phyloP scores from a whole-genome alignment of 768 basidiomycete genomes.

The Psilocybe sp. region DNA sequence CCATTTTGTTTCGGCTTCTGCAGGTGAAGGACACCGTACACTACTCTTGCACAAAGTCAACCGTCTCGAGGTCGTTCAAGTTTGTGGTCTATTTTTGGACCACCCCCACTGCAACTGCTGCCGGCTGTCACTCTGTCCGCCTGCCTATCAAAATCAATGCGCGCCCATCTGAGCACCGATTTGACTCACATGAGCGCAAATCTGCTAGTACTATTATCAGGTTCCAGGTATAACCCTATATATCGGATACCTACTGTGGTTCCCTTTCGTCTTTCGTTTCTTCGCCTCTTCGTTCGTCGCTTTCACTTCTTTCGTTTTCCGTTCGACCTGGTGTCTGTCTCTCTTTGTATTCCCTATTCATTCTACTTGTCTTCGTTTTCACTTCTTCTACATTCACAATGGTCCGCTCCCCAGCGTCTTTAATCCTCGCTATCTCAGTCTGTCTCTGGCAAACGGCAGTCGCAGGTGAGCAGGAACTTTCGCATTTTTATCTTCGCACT shows the following conservation, averaged over 20 bases:
- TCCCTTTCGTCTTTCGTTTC: background rate
- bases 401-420: constrained; percentile 6
- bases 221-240: no score
- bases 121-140: no score
- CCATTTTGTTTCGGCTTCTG: no score
- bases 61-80: no score
- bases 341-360: background rate
- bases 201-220: no score
- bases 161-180: no score
- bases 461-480: constrained; percentile 10
- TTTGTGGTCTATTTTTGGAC: no score
- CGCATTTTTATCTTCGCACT: background rate
- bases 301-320: constrained; percentile 3
- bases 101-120: no score
- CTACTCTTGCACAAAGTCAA: no score
- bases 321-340: constrained; percentile 18
- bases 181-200: no score
- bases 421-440: background rate
- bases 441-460: constrained; percentile 16
- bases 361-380: constrained; percentile 12
- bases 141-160: no score
- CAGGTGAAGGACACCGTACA: no score
- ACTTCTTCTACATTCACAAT: constrained; percentile 1
- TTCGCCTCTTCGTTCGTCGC: constrained; percentile 14
- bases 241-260: background rate